Percentiles rank a stretch among this genome's conserved stretches.
Conservation (phyloP, 108 stramenopile genomes). For the Stephanodiscus triporus region DNA sequence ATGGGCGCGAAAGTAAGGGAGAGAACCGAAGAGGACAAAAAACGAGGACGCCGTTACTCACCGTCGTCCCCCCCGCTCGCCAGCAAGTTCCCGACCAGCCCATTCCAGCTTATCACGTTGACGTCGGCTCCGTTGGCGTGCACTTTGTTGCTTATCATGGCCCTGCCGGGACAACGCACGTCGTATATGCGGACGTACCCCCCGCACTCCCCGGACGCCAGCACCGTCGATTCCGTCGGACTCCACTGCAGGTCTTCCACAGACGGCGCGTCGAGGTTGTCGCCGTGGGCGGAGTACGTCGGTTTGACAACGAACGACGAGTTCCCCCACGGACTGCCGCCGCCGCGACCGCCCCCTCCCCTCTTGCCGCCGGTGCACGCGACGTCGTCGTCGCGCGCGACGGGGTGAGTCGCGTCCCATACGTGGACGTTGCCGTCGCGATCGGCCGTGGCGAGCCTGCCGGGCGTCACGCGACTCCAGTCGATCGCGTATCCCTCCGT, state of each 20-base stretch:
- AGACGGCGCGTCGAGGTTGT: slow-evolving; percentile 57
- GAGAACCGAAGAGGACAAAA: background rate
- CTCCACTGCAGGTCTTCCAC: slow-evolving; percentile 98
- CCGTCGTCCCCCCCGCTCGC: slow-evolving; percentile 97
- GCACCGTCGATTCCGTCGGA: slow-evolving; percentile 94
- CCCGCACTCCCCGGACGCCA: slow-evolving; percentile 86
- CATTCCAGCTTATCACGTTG: slow-evolving; percentile 97
- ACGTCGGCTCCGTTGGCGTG: slow-evolving; percentile 83
- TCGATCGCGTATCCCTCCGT: slow-evolving; percentile 95
- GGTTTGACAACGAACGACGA: slow-evolving; percentile 56
- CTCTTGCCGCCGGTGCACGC: slow-evolving; percentile 1
- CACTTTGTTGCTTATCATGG: slow-evolving; percentile 86
- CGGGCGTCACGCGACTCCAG: slow-evolving; percentile 80
- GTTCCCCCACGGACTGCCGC: slow-evolving; percentile 31
- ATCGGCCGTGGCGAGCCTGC: slow-evolving; percentile 90
- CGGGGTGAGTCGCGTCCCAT: slow-evolving; percentile 66
- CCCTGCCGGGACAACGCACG: slow-evolving; percentile 69
- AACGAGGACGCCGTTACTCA: slow-evolving; percentile 31
- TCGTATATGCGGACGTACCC: slow-evolving; percentile 92
- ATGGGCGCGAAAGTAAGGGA: background rate
- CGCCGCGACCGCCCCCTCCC: slow-evolving; percentile 24
- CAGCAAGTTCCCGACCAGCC: slow-evolving; percentile 87
- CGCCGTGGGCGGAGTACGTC: slow-evolving; percentile 53
- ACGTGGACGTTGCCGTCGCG: slow-evolving; percentile 86
- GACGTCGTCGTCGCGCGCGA: slow-evolving; percentile 13